phyloP scores from a whole-genome alignment of 257 asterid genomes.

The Cynanchum wilfordii region DNA sequence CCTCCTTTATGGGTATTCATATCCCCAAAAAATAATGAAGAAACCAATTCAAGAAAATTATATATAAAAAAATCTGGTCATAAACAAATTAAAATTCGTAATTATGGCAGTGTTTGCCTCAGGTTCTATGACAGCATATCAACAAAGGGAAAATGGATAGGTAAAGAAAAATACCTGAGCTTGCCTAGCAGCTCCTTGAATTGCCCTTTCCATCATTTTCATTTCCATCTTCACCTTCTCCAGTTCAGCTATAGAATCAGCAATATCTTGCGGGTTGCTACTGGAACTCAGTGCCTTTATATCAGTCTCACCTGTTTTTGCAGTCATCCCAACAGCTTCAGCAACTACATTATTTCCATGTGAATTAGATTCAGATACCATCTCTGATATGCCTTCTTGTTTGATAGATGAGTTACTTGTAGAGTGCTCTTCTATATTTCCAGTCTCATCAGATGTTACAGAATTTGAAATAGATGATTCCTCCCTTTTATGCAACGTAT shows the following conservation, averaged over 20 bases:
- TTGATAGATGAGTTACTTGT: constrained; percentile 25
- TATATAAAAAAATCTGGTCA: neutral
- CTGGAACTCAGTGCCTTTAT: constrained; percentile 37
- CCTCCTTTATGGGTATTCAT: neutral
- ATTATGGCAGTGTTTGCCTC: neutral
- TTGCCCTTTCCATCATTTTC: constrained; percentile 91
- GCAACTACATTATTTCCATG: constrained; percentile 30
- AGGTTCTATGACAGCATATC: neutral
- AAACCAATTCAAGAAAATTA: neutral
- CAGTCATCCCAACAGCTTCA: constrained; percentile 34
- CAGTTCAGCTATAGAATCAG: constrained; percentile 49
- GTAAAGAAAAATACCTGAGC: constrained; percentile 59
- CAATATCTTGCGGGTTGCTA: constrained; percentile 35
- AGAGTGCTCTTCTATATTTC: constrained; percentile 39
- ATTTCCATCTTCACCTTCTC: constrained; percentile 80
- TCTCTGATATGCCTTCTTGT: constrained; percentile 34
- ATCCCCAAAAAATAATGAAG: neutral
- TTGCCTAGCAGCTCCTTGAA: constrained; percentile 97
- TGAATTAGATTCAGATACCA: constrained; percentile 30
- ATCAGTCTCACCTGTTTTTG: constrained; percentile 31
- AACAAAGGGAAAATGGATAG: neutral
- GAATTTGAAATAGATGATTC: constrained; percentile 40
- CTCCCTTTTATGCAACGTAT: constrained; percentile 31
- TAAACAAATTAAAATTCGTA: neutral
- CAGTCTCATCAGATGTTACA: constrained; percentile 31